Base-by-base conservation (phyloP, 257 asterid species). In the Solanum acaule region DNA sequence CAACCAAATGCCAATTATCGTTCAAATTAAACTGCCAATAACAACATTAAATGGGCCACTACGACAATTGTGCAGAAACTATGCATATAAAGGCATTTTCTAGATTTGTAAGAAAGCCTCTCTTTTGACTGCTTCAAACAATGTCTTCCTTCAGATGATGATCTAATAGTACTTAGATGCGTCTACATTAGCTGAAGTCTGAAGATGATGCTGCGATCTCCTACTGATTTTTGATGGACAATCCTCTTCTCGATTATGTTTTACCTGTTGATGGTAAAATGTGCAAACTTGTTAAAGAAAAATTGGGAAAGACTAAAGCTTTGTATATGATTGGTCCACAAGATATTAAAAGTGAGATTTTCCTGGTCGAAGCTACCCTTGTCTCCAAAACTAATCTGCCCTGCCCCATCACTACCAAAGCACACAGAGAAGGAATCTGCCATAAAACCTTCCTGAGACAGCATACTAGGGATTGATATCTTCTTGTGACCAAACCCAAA, bases 401-500 rank as follows among this genome's bases (percentile, higher is more conserved):
- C 98, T 8, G 87, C 87, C 63, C 97, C 96, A 90, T 95, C 95
- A n/a, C 75, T 88, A 82, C 98, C 97, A 71, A 96, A 96, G 86
- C 99, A 95, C 99, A 96, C 93, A 92, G 97, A 95, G 93, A 96
- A 96, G 83, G 99, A 93, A 87, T 96, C 91, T 34, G 93, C 91
- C 22, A 88, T 89, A 78, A 92, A 93, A 71, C 98, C 96, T 86
- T 94, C 91, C 63, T 87, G 90, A 68, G 93, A 93, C 87, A 96
- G 91, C 90, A 92, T 91, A 87, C 98, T 94, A n/a, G 98, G 98
- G 92, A 95, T 95, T 68, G 98, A 93, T 88, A 96, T 89, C 87
- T 95, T 94, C 90, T 95, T 95, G 20, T 95, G 88, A 79, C 98
- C 98, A 86, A 96, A 92, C 79, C 98, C 98, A 92, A 96, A 91